A percentile compares a stretch with the other conserved stretches of the same genome.
Evolutionary conservation across 305 asterid species (phyloP).

Genomic region (Solanum aculeatissimum): DNA sequence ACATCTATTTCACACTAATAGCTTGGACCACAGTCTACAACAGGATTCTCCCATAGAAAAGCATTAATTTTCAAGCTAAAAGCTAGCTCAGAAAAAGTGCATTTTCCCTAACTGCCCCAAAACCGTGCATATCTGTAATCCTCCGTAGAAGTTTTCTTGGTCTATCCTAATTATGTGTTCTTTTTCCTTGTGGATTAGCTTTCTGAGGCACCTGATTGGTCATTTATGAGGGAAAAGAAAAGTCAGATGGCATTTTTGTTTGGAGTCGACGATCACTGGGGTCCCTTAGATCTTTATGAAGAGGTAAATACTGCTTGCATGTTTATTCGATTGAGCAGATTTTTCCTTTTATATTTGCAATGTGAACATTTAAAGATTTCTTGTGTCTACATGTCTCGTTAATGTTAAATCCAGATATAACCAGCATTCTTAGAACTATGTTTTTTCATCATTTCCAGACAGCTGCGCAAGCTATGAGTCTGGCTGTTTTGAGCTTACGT

Average conservation of each 20-base stretch:
- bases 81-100: neutral
- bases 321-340: neutral
- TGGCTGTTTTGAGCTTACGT: neutral
- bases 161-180: neutral
- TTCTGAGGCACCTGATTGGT: slow-evolving; percentile 57
- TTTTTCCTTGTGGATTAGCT: slow-evolving; percentile 27
- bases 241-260: slow-evolving; percentile 57
- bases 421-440: neutral
- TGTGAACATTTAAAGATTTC: neutral
- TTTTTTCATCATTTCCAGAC: neutral
- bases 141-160: neutral
- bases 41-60: neutral
- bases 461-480: neutral
- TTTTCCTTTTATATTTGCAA: neutral
- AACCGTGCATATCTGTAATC: neutral
- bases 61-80: neutral
- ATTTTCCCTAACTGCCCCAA: neutral
- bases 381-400: neutral
- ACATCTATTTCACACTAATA: neutral
- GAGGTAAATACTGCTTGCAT: slow-evolving; percentile 40
- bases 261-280: slow-evolving; percentile 92
- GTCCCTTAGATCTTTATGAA: slow-evolving; percentile 62
- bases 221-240: slow-evolving; percentile 50
- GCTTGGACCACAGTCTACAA: neutral
- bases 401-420: neutral